A percentile compares a stretch with the other conserved stretches of the same genome.
phyloP scores from a whole-genome alignment of 2,329 filamentous ascomycete species.

The Colletotrichum higginsianum region DNA sequence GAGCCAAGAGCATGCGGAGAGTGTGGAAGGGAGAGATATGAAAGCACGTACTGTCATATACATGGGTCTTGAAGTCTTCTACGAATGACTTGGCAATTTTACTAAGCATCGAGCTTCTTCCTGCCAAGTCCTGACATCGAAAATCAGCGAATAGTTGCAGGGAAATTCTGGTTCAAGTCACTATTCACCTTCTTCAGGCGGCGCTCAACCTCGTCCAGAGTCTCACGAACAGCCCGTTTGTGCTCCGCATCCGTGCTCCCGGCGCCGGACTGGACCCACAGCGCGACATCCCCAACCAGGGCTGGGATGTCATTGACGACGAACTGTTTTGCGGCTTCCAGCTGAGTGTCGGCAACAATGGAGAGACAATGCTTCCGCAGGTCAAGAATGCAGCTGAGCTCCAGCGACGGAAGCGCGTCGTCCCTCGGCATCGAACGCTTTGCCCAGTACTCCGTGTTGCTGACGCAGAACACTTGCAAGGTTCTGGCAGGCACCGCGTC shows the following conservation, averaged over 20 bases:
- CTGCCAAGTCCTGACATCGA: not conserved
- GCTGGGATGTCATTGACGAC: slow-evolving; percentile 58
- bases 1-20: not conserved
- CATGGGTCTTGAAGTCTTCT: not conserved
- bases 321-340: slow-evolving; percentile 53
- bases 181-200: slow-evolving; percentile 51
- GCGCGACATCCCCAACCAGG: slow-evolving; percentile 55
- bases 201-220: slow-evolving; percentile 51
- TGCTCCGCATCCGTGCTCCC: slow-evolving; percentile 55
- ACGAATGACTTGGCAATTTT: not conserved
- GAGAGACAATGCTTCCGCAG: slow-evolving; percentile 61
- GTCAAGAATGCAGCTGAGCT: slow-evolving; percentile 58
- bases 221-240: slow-evolving; percentile 51
- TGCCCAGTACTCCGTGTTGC: slow-evolving; percentile 60
- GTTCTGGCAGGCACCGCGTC: slow-evolving; percentile 43
- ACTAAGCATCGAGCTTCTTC: not conserved
- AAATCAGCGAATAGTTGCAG: slow-evolving; percentile 16
- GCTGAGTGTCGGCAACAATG: slow-evolving; percentile 60
- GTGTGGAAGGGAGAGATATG: too few relatives aligned
- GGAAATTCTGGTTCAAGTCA: not conserved
- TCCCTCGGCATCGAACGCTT: slow-evolving; percentile 48
- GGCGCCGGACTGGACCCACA: slow-evolving; percentile 62
- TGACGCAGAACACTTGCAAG: slow-evolving; percentile 60
- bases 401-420: slow-evolving; percentile 51
- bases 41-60: slow-evolving; percentile 32